These are phyloP conservation scores for Calonectria hawksworthii DNA, from an alignment of 2,329 filamentous ascomycete genomes.

Conservation along the genomic window DNA sequence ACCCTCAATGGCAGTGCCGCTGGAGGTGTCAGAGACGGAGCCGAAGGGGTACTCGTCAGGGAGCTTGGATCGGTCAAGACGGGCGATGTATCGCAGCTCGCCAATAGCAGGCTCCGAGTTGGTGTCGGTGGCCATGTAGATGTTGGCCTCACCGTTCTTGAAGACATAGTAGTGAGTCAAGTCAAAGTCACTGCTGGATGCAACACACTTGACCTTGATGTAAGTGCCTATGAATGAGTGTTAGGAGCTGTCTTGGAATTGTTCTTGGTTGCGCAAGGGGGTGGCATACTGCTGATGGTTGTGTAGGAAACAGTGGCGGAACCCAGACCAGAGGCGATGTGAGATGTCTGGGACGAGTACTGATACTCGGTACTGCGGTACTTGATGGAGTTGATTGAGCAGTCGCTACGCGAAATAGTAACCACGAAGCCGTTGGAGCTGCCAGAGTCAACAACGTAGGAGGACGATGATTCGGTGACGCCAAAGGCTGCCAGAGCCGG, in stretches of 20 bases:
- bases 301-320: constrained; percentile 67
- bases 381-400: constrained; percentile 75
- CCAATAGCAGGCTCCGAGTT: constrained; percentile 68
- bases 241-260: constrained; percentile 7
- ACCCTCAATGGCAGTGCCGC: constrained; percentile 68
- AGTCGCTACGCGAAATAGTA: constrained; percentile 66
- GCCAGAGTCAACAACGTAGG: constrained; percentile 63
- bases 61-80: constrained; percentile 65
- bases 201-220: constrained; percentile 73
- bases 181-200: constrained; percentile 57
- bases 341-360: constrained; percentile 55
- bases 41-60: constrained; percentile 68
- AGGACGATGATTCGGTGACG: constrained; percentile 55
- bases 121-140: constrained; percentile 75
- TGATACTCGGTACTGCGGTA: constrained; percentile 73
- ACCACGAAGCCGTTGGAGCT: constrained; percentile 64
- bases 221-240: constrained; percentile 52
- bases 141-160: constrained; percentile 69
- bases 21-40: constrained; percentile 67
- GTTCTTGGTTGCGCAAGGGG: neutral
- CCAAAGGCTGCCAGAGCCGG: constrained; percentile 58
- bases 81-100: constrained; percentile 75
- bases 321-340: constrained; percentile 60
- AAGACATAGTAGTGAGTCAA: constrained; percentile 76
- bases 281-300: constrained; percentile 47